Evolutionary conservation across 1,284 basidiomycete genomes (phyloP).

Genomic region (Puccinia horiana): DNA sequence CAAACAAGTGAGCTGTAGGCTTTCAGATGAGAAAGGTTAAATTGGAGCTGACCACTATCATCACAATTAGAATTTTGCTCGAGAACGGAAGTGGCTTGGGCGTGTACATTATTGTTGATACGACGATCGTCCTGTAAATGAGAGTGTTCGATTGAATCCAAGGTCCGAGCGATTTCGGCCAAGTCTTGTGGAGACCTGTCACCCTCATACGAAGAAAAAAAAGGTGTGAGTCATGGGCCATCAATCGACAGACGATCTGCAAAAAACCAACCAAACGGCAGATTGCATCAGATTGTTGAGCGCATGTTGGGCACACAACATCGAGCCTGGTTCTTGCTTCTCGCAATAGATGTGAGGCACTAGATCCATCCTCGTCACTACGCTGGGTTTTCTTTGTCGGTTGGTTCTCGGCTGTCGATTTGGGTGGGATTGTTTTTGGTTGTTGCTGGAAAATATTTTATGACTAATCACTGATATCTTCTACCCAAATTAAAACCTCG

Average conservation of each 20-base stretch:
- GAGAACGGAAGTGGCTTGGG: not conserved
- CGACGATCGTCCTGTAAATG: conserved; percentile 49
- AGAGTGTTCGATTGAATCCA: conserved; percentile 63
- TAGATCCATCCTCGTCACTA: conserved; percentile 43
- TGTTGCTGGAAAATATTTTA: too few relatives aligned
- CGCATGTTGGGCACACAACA: conserved; percentile 82
- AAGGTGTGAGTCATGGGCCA: conserved; percentile 34
- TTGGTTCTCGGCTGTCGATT: not conserved
- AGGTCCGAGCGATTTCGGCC: conserved; percentile 72
- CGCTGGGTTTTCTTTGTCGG: not conserved
- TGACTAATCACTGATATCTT: too few relatives aligned
- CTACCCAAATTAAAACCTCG: too few relatives aligned
- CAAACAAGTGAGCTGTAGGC: too few relatives aligned
- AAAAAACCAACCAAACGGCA: conserved; percentile 61
- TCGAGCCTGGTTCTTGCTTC: conserved; percentile 67
- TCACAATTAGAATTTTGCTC: conserved; percentile 35
- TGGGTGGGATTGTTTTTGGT: too few relatives aligned
- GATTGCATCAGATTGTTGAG: conserved; percentile 71
- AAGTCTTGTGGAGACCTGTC: conserved; percentile 77
- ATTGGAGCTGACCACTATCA: conserved; percentile 39
- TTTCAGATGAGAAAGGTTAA: not conserved
- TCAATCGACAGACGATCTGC: not conserved
- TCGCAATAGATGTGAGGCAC: conserved; percentile 59
- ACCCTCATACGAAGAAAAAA: conserved; percentile 14
- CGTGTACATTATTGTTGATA: not conserved